Base-by-base conservation (phyloP, 1,284 basidiomycete genomes). In the Pisolithus thermaeus region DNA sequence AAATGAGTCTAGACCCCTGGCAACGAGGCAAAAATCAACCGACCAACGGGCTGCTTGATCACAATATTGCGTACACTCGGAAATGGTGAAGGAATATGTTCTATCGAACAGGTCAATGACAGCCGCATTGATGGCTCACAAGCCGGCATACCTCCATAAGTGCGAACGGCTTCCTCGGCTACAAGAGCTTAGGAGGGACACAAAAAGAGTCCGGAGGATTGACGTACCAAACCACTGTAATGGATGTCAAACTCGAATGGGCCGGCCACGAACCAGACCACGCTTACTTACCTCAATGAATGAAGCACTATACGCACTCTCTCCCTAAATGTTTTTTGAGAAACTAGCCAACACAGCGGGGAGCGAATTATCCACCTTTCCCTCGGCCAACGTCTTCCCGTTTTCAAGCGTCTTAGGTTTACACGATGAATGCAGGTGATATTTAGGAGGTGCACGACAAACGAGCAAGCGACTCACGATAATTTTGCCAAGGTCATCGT, bases 31-130 rank as follows among this genome's bases (percentile, higher is more conserved):
- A 25, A 36, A n/a, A 7, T 12, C 11, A 35, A 68, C 78, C 58
- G 58, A 84, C 94, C 95, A 55, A 97, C 74, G 6, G 95, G 95
- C 69, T 99, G 95, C 71, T 95, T 94, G 61, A 97, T 85, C n/a
- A 92, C 87, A 18, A 97, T 71, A 65, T 96, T 96, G 48, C 95
- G 84, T 11, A 87, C 71, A 46, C 80, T 80, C 1, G 84, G 75
- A 35, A 88, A 69, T 0, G 90, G 72, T 7, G 87, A 87, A 3
- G 96, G 95, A 30, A 97, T 84, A 11, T 89, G 83, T 70, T 96
- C 91, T 81, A 58, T 18, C 35, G 51, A 43, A 38, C 37, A 43
- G 28, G 51, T 59, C 30, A 36, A n/a, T 44, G 30, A 25, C n/a
- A 22, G 23, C 43, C 18, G 23, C 11, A 28, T 22, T 52, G 38